Percentiles rank a stretch among this genome's conserved stretches.
phyloP scores from a whole-genome alignment of 1,139 yeast genomes.

The Suhomyces coccinellae region DNA sequence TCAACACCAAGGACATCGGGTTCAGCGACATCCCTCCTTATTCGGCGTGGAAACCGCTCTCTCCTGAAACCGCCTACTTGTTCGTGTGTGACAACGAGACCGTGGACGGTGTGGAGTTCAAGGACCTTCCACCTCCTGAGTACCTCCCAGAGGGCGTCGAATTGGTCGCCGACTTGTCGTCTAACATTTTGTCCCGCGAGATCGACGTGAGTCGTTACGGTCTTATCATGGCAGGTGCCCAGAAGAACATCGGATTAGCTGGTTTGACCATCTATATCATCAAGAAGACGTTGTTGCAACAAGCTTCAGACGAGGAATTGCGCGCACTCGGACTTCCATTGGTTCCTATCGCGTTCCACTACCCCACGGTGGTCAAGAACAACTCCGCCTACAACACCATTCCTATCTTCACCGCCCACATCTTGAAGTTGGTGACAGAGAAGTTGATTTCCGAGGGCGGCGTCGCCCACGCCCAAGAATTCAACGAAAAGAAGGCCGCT shows the following conservation, averaged over 20 bases:
- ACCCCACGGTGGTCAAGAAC: constrained; percentile 80
- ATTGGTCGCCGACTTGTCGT: constrained; percentile 91
- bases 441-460: constrained; percentile 64
- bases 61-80: constrained; percentile 69
- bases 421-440: constrained; percentile 75
- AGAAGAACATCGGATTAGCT: constrained; percentile 94
- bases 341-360: constrained; percentile 85
- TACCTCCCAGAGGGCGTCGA: constrained; percentile 69
- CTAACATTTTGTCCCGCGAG: constrained; percentile 80
- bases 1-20: constrained; percentile 64
- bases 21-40: constrained; percentile 70
- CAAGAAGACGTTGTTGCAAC: constrained; percentile 72
- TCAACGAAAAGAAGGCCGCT: constrained; percentile 61
- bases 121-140: constrained; percentile 43
- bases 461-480: constrained; percentile 49
- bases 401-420: constrained; percentile 87
- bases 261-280: constrained; percentile 91
- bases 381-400: constrained; percentile 94
- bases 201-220: constrained; percentile 85
- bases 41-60: constrained; percentile 57
- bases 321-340: constrained; percentile 63
- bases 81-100: constrained; percentile 96
- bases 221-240: constrained; percentile 91
- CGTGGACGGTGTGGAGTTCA: constrained; percentile 89
- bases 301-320: constrained; percentile 64